A percentile compares a stretch with the other conserved stretches of the same genome.
phyloP scores from a whole-genome alignment of 805 yeast genomes.

The Lipomyces starkeyi region DNA sequence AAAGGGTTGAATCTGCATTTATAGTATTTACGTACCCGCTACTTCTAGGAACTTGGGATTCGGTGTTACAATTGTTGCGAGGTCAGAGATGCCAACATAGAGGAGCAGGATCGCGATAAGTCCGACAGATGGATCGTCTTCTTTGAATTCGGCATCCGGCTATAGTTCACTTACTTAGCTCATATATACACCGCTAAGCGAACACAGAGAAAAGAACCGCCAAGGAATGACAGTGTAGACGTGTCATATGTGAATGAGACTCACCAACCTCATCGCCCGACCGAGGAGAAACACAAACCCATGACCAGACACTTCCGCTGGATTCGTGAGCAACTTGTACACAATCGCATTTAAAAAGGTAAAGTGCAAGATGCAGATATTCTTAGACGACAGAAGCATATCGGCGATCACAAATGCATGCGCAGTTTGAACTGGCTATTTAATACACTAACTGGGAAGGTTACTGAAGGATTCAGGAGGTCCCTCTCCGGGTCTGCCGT shows the following conservation, averaged over 20 bases:
- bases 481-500: no score
- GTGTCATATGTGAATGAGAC: neutral
- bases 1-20: no score
- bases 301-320: slow-evolving; percentile 31
- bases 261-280: slow-evolving; percentile 34
- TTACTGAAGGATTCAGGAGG: no score
- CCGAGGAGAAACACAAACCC: slow-evolving; percentile 36
- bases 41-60: slow-evolving; percentile 24
- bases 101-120: slow-evolving; percentile 27
- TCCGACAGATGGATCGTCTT: slow-evolving; percentile 36
- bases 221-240: neutral
- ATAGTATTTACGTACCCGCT: slow-evolving; percentile 23
- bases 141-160: slow-evolving; percentile 33
- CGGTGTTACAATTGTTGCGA: slow-evolving; percentile 22
- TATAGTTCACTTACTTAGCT: slow-evolving; percentile 1
- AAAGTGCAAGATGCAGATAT: slow-evolving; percentile 34
- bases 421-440: neutral
- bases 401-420: neutral
- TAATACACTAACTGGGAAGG: no score
- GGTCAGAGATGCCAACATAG: slow-evolving; percentile 29
- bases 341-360: slow-evolving; percentile 35
- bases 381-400: slow-evolving; percentile 36
- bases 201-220: neutral
- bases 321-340: slow-evolving; percentile 34
- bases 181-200: neutral